phyloP scores from a whole-genome alignment of 306 rosid species.

The Begonia peltatifolia region DNA sequence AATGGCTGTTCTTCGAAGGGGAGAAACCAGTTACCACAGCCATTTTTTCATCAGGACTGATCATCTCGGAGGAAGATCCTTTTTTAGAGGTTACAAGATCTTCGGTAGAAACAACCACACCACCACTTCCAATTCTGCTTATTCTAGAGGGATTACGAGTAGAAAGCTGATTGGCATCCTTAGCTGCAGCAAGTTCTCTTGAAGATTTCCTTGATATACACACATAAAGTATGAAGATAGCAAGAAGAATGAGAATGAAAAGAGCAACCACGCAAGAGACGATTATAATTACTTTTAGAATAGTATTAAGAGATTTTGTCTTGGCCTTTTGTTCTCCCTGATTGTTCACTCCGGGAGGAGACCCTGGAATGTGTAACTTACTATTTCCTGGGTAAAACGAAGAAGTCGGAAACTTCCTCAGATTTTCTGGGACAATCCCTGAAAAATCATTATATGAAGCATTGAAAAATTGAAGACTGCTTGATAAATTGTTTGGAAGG shows the following conservation, averaged over 20 bases:
- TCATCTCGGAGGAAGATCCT: constrained; percentile 60
- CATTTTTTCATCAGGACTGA: constrained; percentile 56
- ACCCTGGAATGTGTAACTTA: constrained; percentile 35
- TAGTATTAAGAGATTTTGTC: constrained; percentile 44
- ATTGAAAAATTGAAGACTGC: constrained; percentile 43
- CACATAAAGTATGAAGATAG: constrained; percentile 66
- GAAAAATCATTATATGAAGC: constrained; percentile 80
- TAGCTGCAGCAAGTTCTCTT: constrained; percentile 26
- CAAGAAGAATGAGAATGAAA: constrained; percentile 63
- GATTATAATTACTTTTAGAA: constrained; percentile 66
- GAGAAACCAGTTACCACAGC: constrained; percentile 59
- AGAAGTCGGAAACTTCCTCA: constrained; percentile 63
- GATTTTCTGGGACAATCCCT: constrained; percentile 67
- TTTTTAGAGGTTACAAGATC: constrained; percentile 63
- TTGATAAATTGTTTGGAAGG: constrained; percentile 56
- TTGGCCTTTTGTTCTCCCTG: constrained; percentile 27
- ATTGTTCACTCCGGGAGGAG: constrained; percentile 39
- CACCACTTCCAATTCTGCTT: background rate
- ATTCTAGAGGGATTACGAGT: constrained; percentile 43
- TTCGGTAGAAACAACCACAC: constrained; percentile 73
- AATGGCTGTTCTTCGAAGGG: constrained; percentile 66
- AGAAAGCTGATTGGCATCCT: constrained; percentile 27
- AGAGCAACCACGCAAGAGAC: constrained; percentile 77
- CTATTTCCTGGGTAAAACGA: constrained; percentile 85
- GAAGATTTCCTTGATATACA: constrained; percentile 51